Evolutionary conservation across 169 alveolate genomes (phyloP), one percentile per base, ranked within the genome.

Genomic region (Plasmodium malariae): DNA sequence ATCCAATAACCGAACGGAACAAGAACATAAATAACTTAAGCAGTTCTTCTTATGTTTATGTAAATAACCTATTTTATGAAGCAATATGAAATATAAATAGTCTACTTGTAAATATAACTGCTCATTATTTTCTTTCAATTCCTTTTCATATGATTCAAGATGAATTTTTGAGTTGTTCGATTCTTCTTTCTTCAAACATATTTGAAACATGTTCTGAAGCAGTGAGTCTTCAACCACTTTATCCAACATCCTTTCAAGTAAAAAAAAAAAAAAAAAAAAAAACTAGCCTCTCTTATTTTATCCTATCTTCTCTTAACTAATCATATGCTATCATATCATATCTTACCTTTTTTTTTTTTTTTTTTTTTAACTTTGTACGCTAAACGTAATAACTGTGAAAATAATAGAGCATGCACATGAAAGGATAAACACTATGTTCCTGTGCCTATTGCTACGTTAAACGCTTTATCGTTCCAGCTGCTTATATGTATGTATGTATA

Each of bases 21-120:
- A 80, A 28, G 80, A 80, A 48, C 90, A 80, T 59, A 80, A 51
- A 36, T 80, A 80, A 32, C 85, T 80, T 30, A 80, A 67, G 37
- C 90, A 63, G 26, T 80, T 80, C 54, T 80, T 80, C 45, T 80
- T 80, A 2, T 80, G 70, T 43, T 68, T 80, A 67, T 80, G 83
- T 45, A 80, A 70, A 37, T 68, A 45, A 0, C 73, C 70, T 65
- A 80, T 80, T 36, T 80, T 80, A 62, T 80, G 90, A n/a, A 80
- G 26, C 26, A 80, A 57, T 11, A 80, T 65, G 43, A 80, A 80
- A 80, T 80, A 80, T 67, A 80, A 48, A 17, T 80, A 67, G 24
- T 80, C 90, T 0, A 80, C 30, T 32, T 32, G 17, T 14, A 80
- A 51, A 49, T 24, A 80, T n/a, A 70, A 60, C 26, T 67, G 62